phyloP scores from a whole-genome alignment of 2,329 filamentous ascomycete species.

The Epichloe festucae region DNA sequence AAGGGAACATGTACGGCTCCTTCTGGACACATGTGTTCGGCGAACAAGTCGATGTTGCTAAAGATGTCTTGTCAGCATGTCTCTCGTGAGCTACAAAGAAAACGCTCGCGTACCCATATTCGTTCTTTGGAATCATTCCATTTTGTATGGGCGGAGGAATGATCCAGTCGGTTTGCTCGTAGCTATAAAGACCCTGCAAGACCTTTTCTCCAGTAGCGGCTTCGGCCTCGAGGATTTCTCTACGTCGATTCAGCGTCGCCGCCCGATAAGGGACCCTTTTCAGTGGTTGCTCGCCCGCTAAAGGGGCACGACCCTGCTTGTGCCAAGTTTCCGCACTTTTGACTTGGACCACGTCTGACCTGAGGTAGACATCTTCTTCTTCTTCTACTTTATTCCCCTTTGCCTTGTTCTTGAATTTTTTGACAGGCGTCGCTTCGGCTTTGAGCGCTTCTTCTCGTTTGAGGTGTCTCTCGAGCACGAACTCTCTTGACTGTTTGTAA shows the following conservation, averaged over 20 bases:
- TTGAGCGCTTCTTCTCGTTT: constrained; percentile 83
- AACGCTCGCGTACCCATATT: constrained; percentile 47
- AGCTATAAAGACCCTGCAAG: constrained; percentile 72
- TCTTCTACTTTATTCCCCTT: constrained; percentile 62
- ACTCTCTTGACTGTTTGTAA: constrained; percentile 77
- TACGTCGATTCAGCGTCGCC: constrained; percentile 73
- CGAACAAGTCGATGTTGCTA: constrained; percentile 86
- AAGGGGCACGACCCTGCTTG: constrained; percentile 77
- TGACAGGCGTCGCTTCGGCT: constrained; percentile 54
- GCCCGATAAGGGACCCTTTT: constrained; percentile 85
- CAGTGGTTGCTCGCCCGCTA: constrained; percentile 56
- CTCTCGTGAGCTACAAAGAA: background rate
- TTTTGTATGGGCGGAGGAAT: constrained; percentile 76
- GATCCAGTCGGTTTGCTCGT: constrained; percentile 88
- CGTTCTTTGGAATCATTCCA: constrained; percentile 84
- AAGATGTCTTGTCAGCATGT: constrained; percentile 10
- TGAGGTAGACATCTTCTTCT: constrained; percentile 67
- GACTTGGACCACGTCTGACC: constrained; percentile 69
- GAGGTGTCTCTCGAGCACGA: constrained; percentile 72
- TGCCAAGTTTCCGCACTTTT: constrained; percentile 96
- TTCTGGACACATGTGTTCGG: constrained; percentile 76
- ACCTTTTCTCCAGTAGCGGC: constrained; percentile 70
- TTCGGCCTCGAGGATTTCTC: constrained; percentile 79
- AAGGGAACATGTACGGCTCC: constrained; percentile 77
- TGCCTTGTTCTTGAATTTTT: constrained; percentile 58